Percentiles rank a stretch among this genome's conserved stretches.
Conservation (phyloP, 1,284 basidiomycete species). For the Mycosarcoma mackinlayi region DNA sequence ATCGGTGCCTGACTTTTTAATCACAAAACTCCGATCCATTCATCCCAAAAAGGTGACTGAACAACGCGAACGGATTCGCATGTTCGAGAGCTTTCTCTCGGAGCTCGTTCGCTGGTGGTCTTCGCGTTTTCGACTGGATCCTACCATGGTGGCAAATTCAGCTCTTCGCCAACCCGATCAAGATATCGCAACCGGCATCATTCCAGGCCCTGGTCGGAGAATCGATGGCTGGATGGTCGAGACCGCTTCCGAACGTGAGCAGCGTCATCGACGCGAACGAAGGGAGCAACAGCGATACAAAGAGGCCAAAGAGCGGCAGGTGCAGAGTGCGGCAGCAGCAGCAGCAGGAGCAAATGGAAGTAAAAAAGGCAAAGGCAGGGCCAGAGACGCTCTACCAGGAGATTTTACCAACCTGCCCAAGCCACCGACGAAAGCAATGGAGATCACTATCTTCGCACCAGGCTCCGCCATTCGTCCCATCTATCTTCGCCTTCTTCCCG, state of each 20-base stretch:
- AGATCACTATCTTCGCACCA: conserved; percentile 70
- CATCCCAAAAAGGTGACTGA: conserved; percentile 61
- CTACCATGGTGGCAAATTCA: conserved; percentile 50
- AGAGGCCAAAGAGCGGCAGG: conserved; percentile 20
- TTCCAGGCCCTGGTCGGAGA: conserved; percentile 44
- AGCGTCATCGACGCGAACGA: conserved; percentile 54
- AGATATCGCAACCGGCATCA: conserved; percentile 56
- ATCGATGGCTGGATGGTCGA: conserved; percentile 66
- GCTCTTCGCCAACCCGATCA: conserved; percentile 63
- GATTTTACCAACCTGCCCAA: conserved; percentile 9
- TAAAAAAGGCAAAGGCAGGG: conserved; percentile 33
- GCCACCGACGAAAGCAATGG: conserved; percentile 55
- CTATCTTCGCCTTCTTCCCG: conserved; percentile 70
- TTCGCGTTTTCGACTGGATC: conserved; percentile 55
- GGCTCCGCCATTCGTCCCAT: conserved; percentile 53
- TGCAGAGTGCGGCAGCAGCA: conserved; percentile 3
- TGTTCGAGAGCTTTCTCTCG: conserved; percentile 64
- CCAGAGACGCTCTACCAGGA: background rate
- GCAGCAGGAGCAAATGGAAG: conserved; percentile 11
- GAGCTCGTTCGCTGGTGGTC: conserved; percentile 66
- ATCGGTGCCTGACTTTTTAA: conserved; percentile 53
- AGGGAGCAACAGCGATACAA: conserved; percentile 33
- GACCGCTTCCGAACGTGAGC: conserved; percentile 53
- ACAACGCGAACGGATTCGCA: conserved; percentile 64
- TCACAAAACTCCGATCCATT: conserved; percentile 60